Evolutionary conservation across 345 rosid genomes (phyloP), one percentile per base, ranked within the genome.

Genomic region (Cardiospermum halicacabum): DNA sequence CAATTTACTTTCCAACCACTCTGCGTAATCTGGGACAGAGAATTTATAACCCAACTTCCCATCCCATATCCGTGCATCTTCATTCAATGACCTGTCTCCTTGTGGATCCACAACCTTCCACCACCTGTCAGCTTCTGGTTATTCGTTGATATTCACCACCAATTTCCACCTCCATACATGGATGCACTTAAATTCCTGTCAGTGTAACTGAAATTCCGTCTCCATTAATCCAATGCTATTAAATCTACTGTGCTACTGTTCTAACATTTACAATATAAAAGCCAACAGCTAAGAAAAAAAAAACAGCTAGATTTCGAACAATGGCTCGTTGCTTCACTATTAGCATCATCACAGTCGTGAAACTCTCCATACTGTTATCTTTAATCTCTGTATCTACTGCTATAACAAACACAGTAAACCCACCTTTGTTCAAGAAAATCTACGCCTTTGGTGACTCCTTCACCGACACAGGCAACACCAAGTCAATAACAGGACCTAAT

Each of bases 381-480:
- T 50, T 67, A 39, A 28, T 40, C 26, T 26, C 32, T 34, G 60
- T 58, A 55, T 69, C 66, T 27, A 39, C 80, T 26, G 53, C 62
- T 18, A 24, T 68, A 8, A 11, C 72, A 0, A 54, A 34, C 18
- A 9, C 59, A 3, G 39, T 49, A 34, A 62, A 67, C 26, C 49
- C 60, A 30, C 82, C 57, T 25, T 86, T 89, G 16, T 90, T 93
- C 78, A 77, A 71, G 37, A 93, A 75, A 71, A 84, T 93, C 66
- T 90, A 79, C 25, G 98, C 97, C 72, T 93, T 93, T 45, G 96
- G 97, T 0, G 98, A 93, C 65, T 94, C 99, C 0, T 88, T 82
- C 80, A 88, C 97, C 6, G 99, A 94, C 84, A 94, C 99, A 0
- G 98, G 98, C 50, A 93, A 93, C 91, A 83, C 97, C 36, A 69